Evolutionary conservation across 2,329 filamentous ascomycete genomes (phyloP).

Genomic region (Colletotrichum lupini): DNA sequence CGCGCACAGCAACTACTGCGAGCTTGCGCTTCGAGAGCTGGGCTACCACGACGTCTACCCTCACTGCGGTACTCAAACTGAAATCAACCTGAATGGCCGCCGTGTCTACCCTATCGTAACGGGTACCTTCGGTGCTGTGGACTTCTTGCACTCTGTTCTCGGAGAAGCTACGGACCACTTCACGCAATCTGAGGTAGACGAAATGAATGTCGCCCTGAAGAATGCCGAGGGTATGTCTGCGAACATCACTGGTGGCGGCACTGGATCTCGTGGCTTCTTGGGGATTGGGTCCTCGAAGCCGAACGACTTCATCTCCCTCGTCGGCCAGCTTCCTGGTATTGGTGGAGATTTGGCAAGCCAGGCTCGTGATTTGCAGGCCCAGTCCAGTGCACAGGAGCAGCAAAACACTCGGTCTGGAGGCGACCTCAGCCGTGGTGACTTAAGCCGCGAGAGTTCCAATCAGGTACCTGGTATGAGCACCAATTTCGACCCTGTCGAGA

Average conservation of each 20-base stretch:
- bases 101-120: slow-evolving; percentile 81
- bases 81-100: slow-evolving; percentile 74
- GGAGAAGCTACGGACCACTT: slow-evolving; percentile 84
- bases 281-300: slow-evolving; percentile 47
- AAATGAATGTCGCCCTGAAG: slow-evolving; percentile 80
- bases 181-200: slow-evolving; percentile 85
- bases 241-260: slow-evolving; percentile 38
- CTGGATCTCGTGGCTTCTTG: slow-evolving; percentile 54
- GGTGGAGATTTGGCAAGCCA: slow-evolving; percentile 75
- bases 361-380: slow-evolving; percentile 70
- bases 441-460: slow-evolving; percentile 60
- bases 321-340: slow-evolving; percentile 79
- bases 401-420: slow-evolving; percentile 45
- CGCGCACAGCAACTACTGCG: slow-evolving; percentile 86
- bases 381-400: slow-evolving; percentile 72
- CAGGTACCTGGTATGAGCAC: slow-evolving; percentile 80
- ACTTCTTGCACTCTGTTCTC: slow-evolving; percentile 83
- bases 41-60: slow-evolving; percentile 77
- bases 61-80: slow-evolving; percentile 74
- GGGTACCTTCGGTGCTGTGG: slow-evolving; percentile 81
- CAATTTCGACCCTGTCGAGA: slow-evolving; percentile 82
- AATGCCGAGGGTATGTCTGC: slow-evolving; percentile 68
- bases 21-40: slow-evolving; percentile 79
- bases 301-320: slow-evolving; percentile 75
- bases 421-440: slow-evolving; percentile 43